phyloP scores from a whole-genome alignment of 2,329 filamentous ascomycete species.

The Penicillium sp. region DNA sequence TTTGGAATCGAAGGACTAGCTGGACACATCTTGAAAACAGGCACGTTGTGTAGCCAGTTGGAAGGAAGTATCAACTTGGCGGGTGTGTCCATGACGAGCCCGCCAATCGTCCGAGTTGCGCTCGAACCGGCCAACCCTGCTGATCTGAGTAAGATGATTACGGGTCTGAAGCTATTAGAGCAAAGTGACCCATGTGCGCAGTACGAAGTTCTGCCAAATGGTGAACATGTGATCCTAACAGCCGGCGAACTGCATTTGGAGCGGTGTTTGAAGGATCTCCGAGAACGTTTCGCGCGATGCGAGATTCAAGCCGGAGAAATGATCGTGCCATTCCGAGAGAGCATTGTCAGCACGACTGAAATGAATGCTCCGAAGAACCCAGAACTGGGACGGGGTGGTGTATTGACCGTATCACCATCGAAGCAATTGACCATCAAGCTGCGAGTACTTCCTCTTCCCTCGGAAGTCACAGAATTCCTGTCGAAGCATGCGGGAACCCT shows the following conservation, averaged over 20 bases:
- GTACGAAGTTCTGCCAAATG: conserved; percentile 88
- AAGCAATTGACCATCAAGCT: conserved; percentile 79
- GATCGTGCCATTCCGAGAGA: conserved; percentile 94
- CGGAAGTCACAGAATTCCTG: conserved; percentile 77
- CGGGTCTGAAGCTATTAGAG: conserved; percentile 78
- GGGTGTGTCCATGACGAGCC: conserved; percentile 72
- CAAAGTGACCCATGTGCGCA: conserved; percentile 94
- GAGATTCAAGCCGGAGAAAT: conserved; percentile 92
- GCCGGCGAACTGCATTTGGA: conserved; percentile 94
- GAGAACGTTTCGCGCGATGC: conserved; percentile 87
- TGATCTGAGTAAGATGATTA: conserved; percentile 92
- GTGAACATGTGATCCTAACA: conserved; percentile 91
- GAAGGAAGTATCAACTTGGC: conserved; percentile 87
- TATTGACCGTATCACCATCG: conserved; percentile 71
- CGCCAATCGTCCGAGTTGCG: conserved; percentile 92
- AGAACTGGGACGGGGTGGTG: conserved; percentile 77
- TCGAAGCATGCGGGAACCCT: conserved; percentile 74
- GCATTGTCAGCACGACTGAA: conserved; percentile 79
- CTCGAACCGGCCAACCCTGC: conserved; percentile 88
- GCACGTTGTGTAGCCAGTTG: conserved; percentile 83
- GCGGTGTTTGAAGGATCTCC: conserved; percentile 85
- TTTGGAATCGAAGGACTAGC: conserved; percentile 93
- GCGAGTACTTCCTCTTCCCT: conserved; percentile 73
- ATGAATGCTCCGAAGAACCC: conserved; percentile 88
- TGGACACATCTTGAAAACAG: conserved; percentile 91